Percentiles rank a stretch among this genome's conserved stretches.
phyloP scores from a whole-genome alignment of 108 stramenopile species.

The Aurantiochytrium sp. region DNA sequence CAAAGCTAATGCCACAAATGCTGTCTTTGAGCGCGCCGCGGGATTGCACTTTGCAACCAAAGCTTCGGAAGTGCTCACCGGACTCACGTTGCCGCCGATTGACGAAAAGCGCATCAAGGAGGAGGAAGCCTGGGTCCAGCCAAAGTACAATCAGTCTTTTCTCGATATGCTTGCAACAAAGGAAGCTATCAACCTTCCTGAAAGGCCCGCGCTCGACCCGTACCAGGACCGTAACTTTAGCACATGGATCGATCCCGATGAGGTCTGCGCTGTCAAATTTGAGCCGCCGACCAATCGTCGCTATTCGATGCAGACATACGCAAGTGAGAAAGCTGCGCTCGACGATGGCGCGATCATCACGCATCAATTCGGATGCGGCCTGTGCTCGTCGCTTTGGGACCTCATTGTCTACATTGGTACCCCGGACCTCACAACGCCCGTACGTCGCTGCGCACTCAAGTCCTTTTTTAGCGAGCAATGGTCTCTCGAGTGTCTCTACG shows the following conservation, averaged over 20 bases:
- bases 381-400: neutral
- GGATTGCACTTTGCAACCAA: neutral
- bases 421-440: neutral
- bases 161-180: neutral
- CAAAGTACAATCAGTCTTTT: neutral
- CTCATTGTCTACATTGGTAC: neutral
- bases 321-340: neutral
- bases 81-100: neutral
- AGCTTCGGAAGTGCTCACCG: neutral
- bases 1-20: neutral
- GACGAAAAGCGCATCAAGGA: neutral
- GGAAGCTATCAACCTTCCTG: neutral
- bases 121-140: neutral
- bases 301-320: neutral
- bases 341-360: neutral
- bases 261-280: neutral
- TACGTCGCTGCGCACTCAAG: neutral
- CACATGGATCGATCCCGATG: neutral
- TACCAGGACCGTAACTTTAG: neutral
- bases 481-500: neutral
- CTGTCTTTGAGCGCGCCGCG: neutral
- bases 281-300: neutral
- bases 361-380: neutral
- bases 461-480: neutral
- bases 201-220: neutral